Base-by-base conservation (phyloP, 257 asterid species). In the Nemophila menziesii region DNA sequence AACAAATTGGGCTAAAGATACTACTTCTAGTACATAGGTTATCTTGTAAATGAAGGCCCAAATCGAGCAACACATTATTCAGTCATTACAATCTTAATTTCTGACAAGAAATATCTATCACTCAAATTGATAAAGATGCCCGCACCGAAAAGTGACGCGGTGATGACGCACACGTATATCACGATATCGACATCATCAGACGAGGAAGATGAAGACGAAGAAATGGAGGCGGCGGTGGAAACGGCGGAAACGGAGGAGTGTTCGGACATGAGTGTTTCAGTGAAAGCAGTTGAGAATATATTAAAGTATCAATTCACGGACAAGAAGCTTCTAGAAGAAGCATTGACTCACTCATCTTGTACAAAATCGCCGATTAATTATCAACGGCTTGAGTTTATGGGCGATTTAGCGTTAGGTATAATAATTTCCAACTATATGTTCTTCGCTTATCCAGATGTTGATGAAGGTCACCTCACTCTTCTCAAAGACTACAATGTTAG, bases 301-400 rank as follows among this genome's bases (percentile, higher is more conserved):
- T 61, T 84, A 17, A n/a, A 54, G 0, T 84, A 84, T 64, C 43
- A 39, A 0, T 89, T 84, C 57, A 40, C 34, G 10, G 55, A 74
- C 33, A 54, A 27, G 54, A 69, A 65, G 49, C 82, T 75, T 34
- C 72, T 89, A 0, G 87, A 78, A 44, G 92, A 75, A 6, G 90
- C 96, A 5, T 44, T 89, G 12, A 80, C 94, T 5, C 98, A 80
- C 56, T 46, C 94, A n/a, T 89, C 98, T 4, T 80, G 45, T 69
- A 34, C 61, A 8, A 67, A 29, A 4, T 13, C 2, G 1, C 64
- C 92, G 0, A 41, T 71, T 10, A 84, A 92, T 13, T 89, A 89
- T 51, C 72, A 89, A 44, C 78, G 98, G 19, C 94, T 89, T 9
- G 95, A 84, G 63, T 74, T 78, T 51, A 46, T 89, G 16, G 96